Percentiles rank a stretch among this genome's conserved stretches.
Evolutionary conservation across 2,329 filamentous ascomycete species (phyloP).

Genomic region (Exophiala viscosa): DNA sequence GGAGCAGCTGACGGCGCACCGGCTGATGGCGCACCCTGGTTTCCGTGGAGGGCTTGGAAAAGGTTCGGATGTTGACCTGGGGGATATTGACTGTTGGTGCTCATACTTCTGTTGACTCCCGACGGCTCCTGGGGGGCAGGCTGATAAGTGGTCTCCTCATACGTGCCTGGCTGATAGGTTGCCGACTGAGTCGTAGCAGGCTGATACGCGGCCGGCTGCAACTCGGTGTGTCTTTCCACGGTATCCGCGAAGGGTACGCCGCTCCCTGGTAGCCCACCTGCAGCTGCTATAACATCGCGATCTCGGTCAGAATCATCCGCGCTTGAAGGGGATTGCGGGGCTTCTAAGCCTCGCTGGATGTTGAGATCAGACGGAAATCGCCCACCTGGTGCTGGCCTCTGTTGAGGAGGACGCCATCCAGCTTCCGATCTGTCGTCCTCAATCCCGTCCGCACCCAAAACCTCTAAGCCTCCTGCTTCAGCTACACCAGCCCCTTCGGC

Average conservation of each 20-base stretch:
- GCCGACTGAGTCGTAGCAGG: neutral
- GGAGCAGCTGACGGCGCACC: constrained; percentile 17
- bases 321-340: constrained; percentile 75
- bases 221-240: constrained; percentile 21
- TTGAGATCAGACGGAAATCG: constrained; percentile 93
- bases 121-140: neutral
- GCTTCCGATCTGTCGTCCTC: constrained; percentile 29
- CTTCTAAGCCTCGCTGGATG: constrained; percentile 80
- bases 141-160: constrained; percentile 2
- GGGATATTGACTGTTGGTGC: constrained; percentile 14
- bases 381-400: constrained; percentile 85
- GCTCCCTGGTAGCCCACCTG: constrained; percentile 53
- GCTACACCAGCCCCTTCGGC: constrained; percentile 34
- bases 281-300: constrained; percentile 55
- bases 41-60: too few relatives aligned
- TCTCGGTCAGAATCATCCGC: constrained; percentile 66
- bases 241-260: constrained; percentile 31
- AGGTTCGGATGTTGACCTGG: constrained; percentile 21
- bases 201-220: constrained; percentile 11
- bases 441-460: constrained; percentile 30
- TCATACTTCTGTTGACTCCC: neutral
- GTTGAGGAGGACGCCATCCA: constrained; percentile 44
- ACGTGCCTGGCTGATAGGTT: too few relatives aligned
- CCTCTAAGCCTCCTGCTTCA: constrained; percentile 36
- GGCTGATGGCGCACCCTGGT: too few relatives aligned